Percentiles rank a stretch among this genome's conserved stretches.
phyloP scores from a whole-genome alignment of 495 filamentous ascomycete species.

The Baudoinia panamericana region DNA sequence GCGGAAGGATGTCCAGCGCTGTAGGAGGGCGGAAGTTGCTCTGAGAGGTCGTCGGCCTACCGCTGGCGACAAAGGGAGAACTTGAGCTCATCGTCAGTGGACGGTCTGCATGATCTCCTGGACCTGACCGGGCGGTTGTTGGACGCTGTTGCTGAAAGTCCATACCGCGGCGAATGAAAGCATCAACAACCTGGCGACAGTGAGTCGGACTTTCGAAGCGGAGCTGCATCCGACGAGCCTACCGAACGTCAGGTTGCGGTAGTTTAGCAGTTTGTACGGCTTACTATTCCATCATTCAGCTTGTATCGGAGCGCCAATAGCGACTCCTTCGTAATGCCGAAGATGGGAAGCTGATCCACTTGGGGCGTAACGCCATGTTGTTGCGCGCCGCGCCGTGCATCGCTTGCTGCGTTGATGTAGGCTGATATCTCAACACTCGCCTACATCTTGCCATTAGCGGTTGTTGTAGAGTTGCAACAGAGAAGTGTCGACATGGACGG shows the following conservation, averaged over 20 bases:
- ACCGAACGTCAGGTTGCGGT: background rate
- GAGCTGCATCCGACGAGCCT: slow-evolving; percentile 16
- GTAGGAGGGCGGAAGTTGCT: no score
- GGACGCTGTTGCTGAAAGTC: slow-evolving; percentile 11
- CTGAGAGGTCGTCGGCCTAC: no score
- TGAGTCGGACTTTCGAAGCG: slow-evolving; percentile 4
- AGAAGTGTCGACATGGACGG: background rate
- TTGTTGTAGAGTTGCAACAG: no score
- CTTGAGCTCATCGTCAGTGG: slow-evolving; percentile 2
- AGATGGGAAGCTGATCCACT: slow-evolving; percentile 16
- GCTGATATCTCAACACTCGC: slow-evolving; percentile 11
- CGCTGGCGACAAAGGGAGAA: slow-evolving; percentile 1
- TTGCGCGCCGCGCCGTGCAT: background rate
- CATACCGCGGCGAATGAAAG: slow-evolving; percentile 14
- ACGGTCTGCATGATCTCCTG: slow-evolving; percentile 1
- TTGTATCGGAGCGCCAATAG: slow-evolving; percentile 13
- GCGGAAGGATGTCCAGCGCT: no score
- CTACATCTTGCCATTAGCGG: no score
- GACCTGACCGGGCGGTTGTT: background rate
- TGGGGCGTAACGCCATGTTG: slow-evolving; percentile 1
- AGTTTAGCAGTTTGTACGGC: background rate
- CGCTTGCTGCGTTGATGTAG: slow-evolving; percentile 6
- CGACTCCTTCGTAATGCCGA: slow-evolving; percentile 16
- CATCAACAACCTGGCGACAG: slow-evolving; percentile 4
- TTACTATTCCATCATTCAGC: slow-evolving; percentile 7